Conservation (phyloP, 78 protist genomes). For the Salpingoeca rosetta region DNA sequence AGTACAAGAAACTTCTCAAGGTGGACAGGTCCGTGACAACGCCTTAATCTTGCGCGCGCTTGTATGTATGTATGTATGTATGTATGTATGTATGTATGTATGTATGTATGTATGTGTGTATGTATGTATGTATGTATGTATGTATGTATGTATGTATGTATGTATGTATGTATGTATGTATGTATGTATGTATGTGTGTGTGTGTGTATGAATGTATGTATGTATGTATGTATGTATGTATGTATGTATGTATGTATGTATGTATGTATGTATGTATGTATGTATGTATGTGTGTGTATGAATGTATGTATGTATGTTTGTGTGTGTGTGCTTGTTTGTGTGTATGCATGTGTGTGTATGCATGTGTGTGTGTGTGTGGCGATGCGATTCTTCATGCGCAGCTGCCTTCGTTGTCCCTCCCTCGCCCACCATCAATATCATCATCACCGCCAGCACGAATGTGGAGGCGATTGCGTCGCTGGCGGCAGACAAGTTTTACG, state of each 20-base stretch:
- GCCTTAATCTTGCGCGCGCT: not conserved
- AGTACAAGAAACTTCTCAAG: slow-evolving; percentile 23
- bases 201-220: not conserved
- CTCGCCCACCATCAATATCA: too few relatives aligned
- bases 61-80: not conserved
- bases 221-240: not conserved
- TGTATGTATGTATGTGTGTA: not conserved
- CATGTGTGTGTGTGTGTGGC: not conserved
- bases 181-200: not conserved
- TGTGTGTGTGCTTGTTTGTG: not conserved
- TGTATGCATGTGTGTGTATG: not conserved
- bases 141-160: not conserved
- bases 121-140: not conserved
- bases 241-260: not conserved
- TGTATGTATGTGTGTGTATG: not conserved
- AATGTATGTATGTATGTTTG: too few relatives aligned
- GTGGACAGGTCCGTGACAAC: not conserved
- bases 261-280: not conserved
- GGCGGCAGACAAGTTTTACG: slow-evolving; percentile 59
- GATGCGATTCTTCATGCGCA: not conserved
- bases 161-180: not conserved
- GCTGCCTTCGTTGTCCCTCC: too few relatives aligned
- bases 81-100: not conserved
- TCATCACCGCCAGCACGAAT: slow-evolving; percentile 39
- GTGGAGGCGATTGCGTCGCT: slow-evolving; percentile 71